A percentile compares a stretch with the other conserved stretches of the same genome.
Evolutionary conservation across 805 yeast genomes (phyloP).

Genomic region (Myxozyma sirexii): DNA sequence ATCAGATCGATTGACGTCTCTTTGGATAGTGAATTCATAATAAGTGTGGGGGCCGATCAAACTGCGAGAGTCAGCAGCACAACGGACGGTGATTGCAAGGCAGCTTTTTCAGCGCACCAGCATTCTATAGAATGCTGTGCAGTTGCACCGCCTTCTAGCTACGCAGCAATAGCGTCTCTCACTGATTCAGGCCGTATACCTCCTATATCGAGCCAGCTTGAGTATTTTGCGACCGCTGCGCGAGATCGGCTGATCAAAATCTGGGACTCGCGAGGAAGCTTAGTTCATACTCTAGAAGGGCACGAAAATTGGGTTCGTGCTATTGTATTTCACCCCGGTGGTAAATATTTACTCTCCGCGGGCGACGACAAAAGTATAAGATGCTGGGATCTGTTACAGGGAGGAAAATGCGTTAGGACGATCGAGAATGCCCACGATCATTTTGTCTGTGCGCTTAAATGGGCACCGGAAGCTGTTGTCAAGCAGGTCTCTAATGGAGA

Average conservation of each 20-base stretch:
- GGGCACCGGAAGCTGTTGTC: conserved; percentile 41
- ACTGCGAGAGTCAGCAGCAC: conserved; percentile 68
- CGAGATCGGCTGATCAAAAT: conserved; percentile 73
- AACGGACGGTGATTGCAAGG: conserved; percentile 65
- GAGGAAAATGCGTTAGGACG: conserved; percentile 52
- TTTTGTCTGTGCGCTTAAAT: conserved; percentile 62
- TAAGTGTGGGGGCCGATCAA: conserved; percentile 81
- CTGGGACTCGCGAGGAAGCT: conserved; percentile 72
- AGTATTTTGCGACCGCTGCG: conserved; percentile 76
- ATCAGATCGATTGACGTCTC: conserved; percentile 61
- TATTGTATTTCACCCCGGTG: conserved; percentile 72
- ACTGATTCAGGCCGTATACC: conserved; percentile 2
- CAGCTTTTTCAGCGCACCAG: conserved; percentile 62
- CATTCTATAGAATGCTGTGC: conserved; percentile 79
- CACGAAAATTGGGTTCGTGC: conserved; percentile 88
- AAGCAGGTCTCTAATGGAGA: conserved; percentile 37
- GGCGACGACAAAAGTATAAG: conserved; percentile 78
- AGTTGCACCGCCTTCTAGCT: conserved; percentile 57
- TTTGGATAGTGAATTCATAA: conserved; percentile 55
- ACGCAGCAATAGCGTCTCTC: conserved; percentile 12
- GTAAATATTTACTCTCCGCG: conserved; percentile 66
- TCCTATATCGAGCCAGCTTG: conserved; percentile 37
- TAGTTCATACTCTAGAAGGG: conserved; percentile 62
- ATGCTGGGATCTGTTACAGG: conserved; percentile 69
- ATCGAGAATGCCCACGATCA: conserved; percentile 69